Percentiles rank a stretch among this genome's conserved stretches.
These are phyloP conservation scores for Magnolia kwangsiensis DNA, from an alignment of 164 flowering plant species.

Conservation along the genomic window DNA sequence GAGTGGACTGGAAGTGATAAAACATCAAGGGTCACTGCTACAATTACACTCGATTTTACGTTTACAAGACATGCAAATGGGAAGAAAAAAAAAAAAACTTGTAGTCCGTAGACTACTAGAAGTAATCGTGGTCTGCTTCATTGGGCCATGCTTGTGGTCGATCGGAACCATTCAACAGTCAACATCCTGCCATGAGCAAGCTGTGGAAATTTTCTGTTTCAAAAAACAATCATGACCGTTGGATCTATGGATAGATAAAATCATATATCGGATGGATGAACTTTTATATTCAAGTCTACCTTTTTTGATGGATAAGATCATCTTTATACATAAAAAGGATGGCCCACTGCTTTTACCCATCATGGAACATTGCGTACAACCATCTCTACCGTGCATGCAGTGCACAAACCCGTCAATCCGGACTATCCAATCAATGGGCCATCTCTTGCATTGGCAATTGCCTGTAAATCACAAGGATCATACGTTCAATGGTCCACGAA, in stretches of 20 bases:
- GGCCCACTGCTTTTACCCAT: too few species aligned
- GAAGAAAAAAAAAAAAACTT: not conserved
- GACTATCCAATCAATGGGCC: too few species aligned
- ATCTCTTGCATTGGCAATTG: not conserved
- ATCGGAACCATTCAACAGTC: not conserved
- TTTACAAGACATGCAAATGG: conserved; percentile 1
- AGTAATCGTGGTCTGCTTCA: too few species aligned
- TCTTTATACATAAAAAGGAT: too few species aligned
- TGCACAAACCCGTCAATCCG: too few species aligned
- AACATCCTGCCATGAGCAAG: too few species aligned
- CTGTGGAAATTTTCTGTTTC: too few species aligned
- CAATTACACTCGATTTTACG: not conserved
- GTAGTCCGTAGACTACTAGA: too few species aligned
- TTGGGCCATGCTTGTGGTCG: not conserved
- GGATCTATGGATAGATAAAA: not conserved
- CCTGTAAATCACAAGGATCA: not conserved
- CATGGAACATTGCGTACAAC: too few species aligned
- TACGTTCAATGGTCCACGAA: not conserved
- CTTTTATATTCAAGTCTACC: not conserved
- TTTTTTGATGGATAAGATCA: too few species aligned
- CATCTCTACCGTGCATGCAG: too few species aligned
- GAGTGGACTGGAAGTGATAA: conserved; percentile 6
- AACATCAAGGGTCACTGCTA: conserved; percentile 4
- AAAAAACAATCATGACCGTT: too few species aligned
- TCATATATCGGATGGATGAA: not conserved